Percentiles rank a stretch among this genome's conserved stretches.
phyloP scores from a whole-genome alignment of 1,284 basidiomycete genomes.

The Phenoliferia sp. region DNA sequence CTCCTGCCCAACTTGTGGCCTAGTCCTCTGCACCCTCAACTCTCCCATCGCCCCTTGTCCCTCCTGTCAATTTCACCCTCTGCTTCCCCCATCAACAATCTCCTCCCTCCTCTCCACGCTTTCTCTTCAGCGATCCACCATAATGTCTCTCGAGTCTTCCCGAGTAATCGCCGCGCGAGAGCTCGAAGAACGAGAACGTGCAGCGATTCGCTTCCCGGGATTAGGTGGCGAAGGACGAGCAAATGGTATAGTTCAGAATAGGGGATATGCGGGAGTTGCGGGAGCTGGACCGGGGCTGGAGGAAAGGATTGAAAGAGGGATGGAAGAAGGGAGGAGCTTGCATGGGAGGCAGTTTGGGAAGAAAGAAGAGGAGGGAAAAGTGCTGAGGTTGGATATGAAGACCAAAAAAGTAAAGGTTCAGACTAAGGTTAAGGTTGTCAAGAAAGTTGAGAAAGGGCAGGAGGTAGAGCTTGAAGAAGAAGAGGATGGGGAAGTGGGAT shows the following conservation, averaged over 20 bases:
- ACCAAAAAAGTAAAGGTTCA: slow-evolving; percentile 33
- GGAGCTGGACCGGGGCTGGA: slow-evolving; percentile 10
- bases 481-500: slow-evolving; percentile 23
- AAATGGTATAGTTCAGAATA: neutral
- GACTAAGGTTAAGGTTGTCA: slow-evolving; percentile 15
- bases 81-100: slow-evolving; percentile 15
- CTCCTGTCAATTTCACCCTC: slow-evolving; percentile 40
- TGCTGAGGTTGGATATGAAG: slow-evolving; percentile 28
- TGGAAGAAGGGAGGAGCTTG: slow-evolving; percentile 7
- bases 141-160: slow-evolving; percentile 16
- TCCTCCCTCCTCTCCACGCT: slow-evolving; percentile 14
- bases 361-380: slow-evolving; percentile 11
- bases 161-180: slow-evolving; percentile 12
- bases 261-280: slow-evolving; percentile 25
- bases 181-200: slow-evolving; percentile 20
- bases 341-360: slow-evolving; percentile 4
- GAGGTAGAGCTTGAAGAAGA: slow-evolving; percentile 11
- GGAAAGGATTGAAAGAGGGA: slow-evolving; percentile 18
- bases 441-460: neutral
- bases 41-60: slow-evolving; percentile 43
- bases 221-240: slow-evolving; percentile 4
- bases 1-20: slow-evolving; percentile 42
- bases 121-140: neutral
- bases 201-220: slow-evolving; percentile 28
- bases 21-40: slow-evolving; percentile 44